phyloP scores from a whole-genome alignment of 805 yeast species.

The Candida anglica region DNA sequence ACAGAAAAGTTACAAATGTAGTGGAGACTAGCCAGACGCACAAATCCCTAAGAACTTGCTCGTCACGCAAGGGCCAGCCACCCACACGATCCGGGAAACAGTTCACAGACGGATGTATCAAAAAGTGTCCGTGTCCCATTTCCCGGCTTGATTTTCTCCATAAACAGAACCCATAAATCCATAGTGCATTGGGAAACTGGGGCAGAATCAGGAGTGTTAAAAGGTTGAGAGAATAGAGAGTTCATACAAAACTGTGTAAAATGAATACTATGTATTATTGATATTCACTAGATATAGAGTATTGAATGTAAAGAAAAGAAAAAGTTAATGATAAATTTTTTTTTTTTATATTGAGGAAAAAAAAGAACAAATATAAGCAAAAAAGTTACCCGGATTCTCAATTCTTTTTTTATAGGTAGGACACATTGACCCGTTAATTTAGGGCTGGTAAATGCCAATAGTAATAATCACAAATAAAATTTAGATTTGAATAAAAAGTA shows the following conservation, averaged over 20 bases:
- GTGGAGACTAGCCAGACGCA: slow-evolving; percentile 9
- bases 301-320: slow-evolving; percentile 1
- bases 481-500: no score
- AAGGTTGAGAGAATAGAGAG: neutral
- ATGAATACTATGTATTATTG: no score
- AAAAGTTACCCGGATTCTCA: no score
- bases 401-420: no score
- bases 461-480: no score
- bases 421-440: no score
- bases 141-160: slow-evolving; percentile 59
- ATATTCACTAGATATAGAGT: slow-evolving; percentile 1
- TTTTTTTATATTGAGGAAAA: no score
- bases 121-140: slow-evolving; percentile 27
- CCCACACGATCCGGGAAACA: slow-evolving; percentile 48
- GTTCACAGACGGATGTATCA: slow-evolving; percentile 45
- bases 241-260: no score
- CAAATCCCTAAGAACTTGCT: slow-evolving; percentile 6
- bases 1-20: slow-evolving; percentile 7
- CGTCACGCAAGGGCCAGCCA: slow-evolving; percentile 10
- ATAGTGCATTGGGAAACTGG: slow-evolving; percentile 45
- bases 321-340: neutral
- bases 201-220: slow-evolving; percentile 70
- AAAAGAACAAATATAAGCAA: no score
- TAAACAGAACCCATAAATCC: slow-evolving; percentile 55
- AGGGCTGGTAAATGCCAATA: no score